Percentiles rank a stretch among this genome's conserved stretches.
Conservation (phyloP, 1,284 basidiomycete genomes). For the Pseudozyma tsukubaensis region DNA sequence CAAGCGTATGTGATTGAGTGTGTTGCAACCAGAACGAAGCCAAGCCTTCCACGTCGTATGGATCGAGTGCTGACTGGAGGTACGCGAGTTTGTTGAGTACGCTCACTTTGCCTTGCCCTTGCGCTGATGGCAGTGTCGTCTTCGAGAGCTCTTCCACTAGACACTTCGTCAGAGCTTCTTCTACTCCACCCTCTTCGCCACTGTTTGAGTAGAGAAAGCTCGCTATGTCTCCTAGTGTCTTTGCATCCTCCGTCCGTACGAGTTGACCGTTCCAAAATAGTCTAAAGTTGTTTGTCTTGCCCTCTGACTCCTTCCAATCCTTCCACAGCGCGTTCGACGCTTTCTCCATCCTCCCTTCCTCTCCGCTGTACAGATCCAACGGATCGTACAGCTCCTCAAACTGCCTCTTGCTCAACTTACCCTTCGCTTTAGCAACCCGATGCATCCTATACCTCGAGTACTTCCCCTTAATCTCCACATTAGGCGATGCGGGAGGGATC, state of each 20-base stretch:
- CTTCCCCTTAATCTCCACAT: constrained; percentile 35
- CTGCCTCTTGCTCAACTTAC: constrained; percentile 5
- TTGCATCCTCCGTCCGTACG: constrained; percentile 16
- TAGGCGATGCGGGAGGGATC: constrained; percentile 27
- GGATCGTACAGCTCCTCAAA: constrained; percentile 45
- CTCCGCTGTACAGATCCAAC: constrained; percentile 39
- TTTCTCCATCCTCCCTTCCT: constrained; percentile 14
- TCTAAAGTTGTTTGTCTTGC: constrained; percentile 42
- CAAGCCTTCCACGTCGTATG: constrained; percentile 84
- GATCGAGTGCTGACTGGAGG: constrained; percentile 82
- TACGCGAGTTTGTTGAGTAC: constrained; percentile 74
- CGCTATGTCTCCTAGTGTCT: neutral
- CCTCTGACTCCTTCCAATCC: constrained; percentile 26
- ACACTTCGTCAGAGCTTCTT: constrained; percentile 5
- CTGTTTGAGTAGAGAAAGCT: constrained; percentile 10
- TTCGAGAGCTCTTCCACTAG: constrained; percentile 20
- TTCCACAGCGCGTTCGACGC: constrained; percentile 30
- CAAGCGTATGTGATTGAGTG: constrained; percentile 28
- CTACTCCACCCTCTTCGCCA: constrained; percentile 1
- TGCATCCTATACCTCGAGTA: constrained; percentile 50
- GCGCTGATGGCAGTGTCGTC: neutral
- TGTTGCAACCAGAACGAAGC: constrained; percentile 46
- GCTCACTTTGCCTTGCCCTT: neutral
- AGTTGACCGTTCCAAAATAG: constrained; percentile 44
- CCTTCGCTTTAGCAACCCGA: constrained; percentile 16